phyloP scores from a whole-genome alignment of 352 stramenopile genomes.

The Thraustochytrium sp. region DNA sequence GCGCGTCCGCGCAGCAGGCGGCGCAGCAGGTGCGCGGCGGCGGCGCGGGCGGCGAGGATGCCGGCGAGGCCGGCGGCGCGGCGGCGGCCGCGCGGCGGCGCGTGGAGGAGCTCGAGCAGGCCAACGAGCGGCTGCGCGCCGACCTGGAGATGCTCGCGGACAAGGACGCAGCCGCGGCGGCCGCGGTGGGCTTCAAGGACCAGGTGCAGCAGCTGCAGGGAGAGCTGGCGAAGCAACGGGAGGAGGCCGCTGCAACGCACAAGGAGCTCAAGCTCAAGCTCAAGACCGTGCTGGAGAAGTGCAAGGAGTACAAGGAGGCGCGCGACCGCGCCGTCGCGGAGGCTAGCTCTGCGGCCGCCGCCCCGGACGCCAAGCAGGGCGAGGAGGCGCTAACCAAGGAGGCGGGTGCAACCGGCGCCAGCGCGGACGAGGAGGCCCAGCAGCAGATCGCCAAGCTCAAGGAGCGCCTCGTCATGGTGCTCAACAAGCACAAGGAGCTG shows the following conservation, averaged over 20 bases:
- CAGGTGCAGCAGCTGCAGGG: not conserved
- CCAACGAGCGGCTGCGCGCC: not conserved
- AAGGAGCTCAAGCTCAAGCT: conserved; percentile 22
- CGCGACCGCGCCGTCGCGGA: not conserved
- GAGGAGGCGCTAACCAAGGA: no score
- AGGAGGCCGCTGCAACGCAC: not conserved
- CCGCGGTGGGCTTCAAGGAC: not conserved
- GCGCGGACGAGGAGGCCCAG: not conserved
- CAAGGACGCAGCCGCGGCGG: not conserved
- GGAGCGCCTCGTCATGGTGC: not conserved
- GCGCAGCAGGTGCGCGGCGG: not conserved
- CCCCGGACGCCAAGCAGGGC: no score
- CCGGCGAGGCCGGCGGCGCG: not conserved
- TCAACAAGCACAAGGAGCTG: not conserved
- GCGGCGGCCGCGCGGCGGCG: not conserved
- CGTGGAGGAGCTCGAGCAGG: not conserved
- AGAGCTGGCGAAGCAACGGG: not conserved
- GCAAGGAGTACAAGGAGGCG: not conserved
- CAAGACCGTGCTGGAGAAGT: conserved; percentile 21
- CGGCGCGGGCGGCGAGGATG: not conserved
- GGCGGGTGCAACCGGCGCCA: not conserved
- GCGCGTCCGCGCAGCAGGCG: not conserved
- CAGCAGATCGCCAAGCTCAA: not conserved
- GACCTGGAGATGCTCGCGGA: not conserved
- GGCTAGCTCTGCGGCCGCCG: no score